phyloP scores from a whole-genome alignment of 768 basidiomycete species.

The Lactifluus subvellereus region DNA sequence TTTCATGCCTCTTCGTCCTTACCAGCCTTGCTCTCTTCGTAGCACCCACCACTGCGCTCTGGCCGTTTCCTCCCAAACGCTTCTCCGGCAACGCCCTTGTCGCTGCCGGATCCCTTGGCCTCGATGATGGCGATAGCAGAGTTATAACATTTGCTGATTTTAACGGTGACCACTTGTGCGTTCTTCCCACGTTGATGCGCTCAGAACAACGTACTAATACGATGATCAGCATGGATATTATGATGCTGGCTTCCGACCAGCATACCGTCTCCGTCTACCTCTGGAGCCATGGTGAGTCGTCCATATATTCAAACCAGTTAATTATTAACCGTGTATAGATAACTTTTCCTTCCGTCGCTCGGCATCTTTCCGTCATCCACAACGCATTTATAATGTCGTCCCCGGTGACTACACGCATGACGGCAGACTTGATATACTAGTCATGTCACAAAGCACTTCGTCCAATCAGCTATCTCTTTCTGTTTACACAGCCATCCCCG shows the following conservation, averaged over 20 bases:
- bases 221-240: slow-evolving; percentile 61
- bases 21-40: slow-evolving; percentile 1
- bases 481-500: slow-evolving; percentile 59
- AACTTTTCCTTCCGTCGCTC: slow-evolving; percentile 50
- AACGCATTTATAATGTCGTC: slow-evolving; percentile 69
- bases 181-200: slow-evolving; percentile 12
- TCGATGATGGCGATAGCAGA: slow-evolving; percentile 56
- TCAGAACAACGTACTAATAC: neutral
- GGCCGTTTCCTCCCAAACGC: slow-evolving; percentile 87
- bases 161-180: slow-evolving; percentile 92
- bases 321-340: slow-evolving; percentile 35
- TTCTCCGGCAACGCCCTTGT: slow-evolving; percentile 79
- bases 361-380: slow-evolving; percentile 48
- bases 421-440: slow-evolving; percentile 82
- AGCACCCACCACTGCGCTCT: slow-evolving; percentile 34
- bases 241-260: slow-evolving; percentile 71
- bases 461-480: slow-evolving; percentile 54
- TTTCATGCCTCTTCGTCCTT: slow-evolving; percentile 14
- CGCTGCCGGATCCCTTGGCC: slow-evolving; percentile 72
- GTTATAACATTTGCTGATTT: slow-evolving; percentile 93
- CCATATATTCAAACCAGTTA: neutral
- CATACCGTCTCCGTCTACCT: slow-evolving; percentile 68
- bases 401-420: slow-evolving; percentile 93
- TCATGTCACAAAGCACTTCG: slow-evolving; percentile 63
- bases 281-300: slow-evolving; percentile 76